phyloP scores from a whole-genome alignment of 1,284 basidiomycete species.

The Coniferiporia sulphurascens region DNA sequence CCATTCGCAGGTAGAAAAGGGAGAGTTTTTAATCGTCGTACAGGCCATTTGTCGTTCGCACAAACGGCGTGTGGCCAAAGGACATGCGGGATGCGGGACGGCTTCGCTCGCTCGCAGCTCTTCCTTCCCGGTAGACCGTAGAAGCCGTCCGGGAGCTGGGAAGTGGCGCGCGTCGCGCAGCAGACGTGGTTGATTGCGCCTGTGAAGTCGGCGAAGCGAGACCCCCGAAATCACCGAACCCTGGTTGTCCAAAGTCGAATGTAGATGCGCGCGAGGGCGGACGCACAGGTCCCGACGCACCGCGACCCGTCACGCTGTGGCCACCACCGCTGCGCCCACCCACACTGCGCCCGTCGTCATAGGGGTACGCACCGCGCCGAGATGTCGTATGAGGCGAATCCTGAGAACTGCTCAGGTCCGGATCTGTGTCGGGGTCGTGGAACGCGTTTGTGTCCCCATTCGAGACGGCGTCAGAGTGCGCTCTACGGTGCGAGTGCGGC shows the following conservation, averaged over 20 bases:
- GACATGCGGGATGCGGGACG: not conserved
- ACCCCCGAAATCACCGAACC: not conserved
- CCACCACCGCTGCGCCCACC: not conserved
- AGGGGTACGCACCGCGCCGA: not conserved
- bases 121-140: not conserved
- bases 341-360: not conserved
- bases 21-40: conserved; percentile 4
- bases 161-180: not conserved
- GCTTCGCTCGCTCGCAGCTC: not conserved
- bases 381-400: not conserved
- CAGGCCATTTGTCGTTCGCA: not conserved
- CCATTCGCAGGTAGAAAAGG: not conserved
- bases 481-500: not conserved
- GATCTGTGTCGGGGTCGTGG: conserved; percentile 2
- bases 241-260: not conserved
- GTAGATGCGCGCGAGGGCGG: not conserved
- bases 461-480: not conserved
- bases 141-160: not conserved
- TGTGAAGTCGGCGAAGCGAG: not conserved
- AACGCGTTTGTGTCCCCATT: not conserved
- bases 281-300: not conserved
- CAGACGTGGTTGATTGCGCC: not conserved
- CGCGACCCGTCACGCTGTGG: not conserved
- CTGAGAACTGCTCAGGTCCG: not conserved
- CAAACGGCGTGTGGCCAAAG: conserved; percentile 8